A percentile compares a stretch with the other conserved stretches of the same genome.
phyloP scores from a whole-genome alignment of 2,329 filamentous ascomycete species.

The Trichoderma atroviride region DNA sequence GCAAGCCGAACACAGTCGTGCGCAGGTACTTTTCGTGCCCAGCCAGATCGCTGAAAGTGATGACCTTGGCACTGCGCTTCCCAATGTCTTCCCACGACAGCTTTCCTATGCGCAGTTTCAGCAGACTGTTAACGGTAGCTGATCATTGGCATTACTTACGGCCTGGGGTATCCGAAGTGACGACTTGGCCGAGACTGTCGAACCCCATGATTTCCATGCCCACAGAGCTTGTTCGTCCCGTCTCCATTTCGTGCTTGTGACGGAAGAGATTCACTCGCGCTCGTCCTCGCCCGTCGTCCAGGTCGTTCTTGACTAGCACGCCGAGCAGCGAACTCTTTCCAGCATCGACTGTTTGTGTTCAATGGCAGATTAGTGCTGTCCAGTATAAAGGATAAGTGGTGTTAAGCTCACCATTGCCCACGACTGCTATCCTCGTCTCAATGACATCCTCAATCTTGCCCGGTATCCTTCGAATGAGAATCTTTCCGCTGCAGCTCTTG shows the following conservation, averaged over 20 bases:
- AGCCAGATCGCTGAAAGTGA: constrained; percentile 92
- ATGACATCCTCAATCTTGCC: constrained; percentile 82
- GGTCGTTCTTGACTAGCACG: constrained; percentile 89
- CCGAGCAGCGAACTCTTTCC: constrained; percentile 96
- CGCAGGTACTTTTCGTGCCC: constrained; percentile 94
- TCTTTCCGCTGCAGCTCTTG: constrained; percentile 78
- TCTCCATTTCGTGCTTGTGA: constrained; percentile 97
- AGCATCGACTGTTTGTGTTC: constrained; percentile 70
- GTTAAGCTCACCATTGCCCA: constrained; percentile 73
- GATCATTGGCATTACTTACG: constrained; percentile 54
- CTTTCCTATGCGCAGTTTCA: constrained; percentile 45
- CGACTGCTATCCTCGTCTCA: constrained; percentile 93
- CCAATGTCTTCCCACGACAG: constrained; percentile 98
- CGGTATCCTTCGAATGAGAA: constrained; percentile 78
- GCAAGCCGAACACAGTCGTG: constrained; percentile 92
- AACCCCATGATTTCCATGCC: constrained; percentile 99
- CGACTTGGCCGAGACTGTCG: constrained; percentile 80
- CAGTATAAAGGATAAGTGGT: not conserved
- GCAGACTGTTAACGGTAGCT: not conserved
- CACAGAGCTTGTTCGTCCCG: constrained; percentile 90
- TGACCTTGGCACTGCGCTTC: constrained; percentile 91
- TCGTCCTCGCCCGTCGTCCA: constrained; percentile 92
- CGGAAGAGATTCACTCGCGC: constrained; percentile 94
- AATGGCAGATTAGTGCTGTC: not conserved
- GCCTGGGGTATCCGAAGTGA: constrained; percentile 79